Percentiles rank a stretch among this genome's conserved stretches.
These are phyloP conservation scores for Neurospora africana DNA, from an alignment of 495 filamentous ascomycete species.

Conservation along the genomic window DNA sequence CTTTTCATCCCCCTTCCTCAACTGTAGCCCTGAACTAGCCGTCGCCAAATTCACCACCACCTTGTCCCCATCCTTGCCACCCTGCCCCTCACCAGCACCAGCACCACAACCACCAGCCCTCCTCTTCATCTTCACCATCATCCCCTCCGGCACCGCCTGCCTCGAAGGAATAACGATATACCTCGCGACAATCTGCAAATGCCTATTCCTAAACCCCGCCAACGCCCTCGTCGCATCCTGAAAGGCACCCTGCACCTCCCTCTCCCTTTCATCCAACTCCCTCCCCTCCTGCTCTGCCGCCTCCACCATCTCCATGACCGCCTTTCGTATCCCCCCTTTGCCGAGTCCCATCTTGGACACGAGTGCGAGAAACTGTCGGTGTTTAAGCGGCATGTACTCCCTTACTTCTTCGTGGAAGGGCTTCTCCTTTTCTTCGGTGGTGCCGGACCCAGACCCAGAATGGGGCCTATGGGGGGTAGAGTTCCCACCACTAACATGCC, in stretches of 20 bases:
- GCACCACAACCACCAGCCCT: neutral
- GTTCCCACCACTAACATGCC: constrained; percentile 39
- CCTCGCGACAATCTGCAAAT: constrained; percentile 83
- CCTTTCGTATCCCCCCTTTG: constrained; percentile 6
- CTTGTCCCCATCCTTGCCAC: neutral
- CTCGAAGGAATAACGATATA: constrained; percentile 72
- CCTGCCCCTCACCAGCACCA: too few species aligned
- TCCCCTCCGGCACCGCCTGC: constrained; percentile 9
- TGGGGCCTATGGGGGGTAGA: neutral
- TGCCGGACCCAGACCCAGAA: too few species aligned
- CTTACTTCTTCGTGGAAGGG: constrained; percentile 89
- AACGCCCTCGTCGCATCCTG: constrained; percentile 76
- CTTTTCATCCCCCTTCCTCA: neutral
- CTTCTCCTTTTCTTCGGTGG: constrained; percentile 53
- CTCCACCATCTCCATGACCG: constrained; percentile 4
- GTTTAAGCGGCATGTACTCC: constrained; percentile 81
- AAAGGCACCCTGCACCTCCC: constrained; percentile 56
- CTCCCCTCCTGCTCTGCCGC: constrained; percentile 33
- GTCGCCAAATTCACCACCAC: constrained; percentile 53
- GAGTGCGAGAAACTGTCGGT: constrained; percentile 70
- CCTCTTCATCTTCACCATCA: neutral
- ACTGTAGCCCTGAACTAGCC: constrained; percentile 28
- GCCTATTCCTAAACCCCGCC: constrained; percentile 70
- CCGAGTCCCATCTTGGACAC: constrained; percentile 43
- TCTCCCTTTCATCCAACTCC: constrained; percentile 49